Evolutionary conservation across 1,284 basidiomycete genomes (phyloP).

Genomic region (Cutaneotrichosporon spelunceum): DNA sequence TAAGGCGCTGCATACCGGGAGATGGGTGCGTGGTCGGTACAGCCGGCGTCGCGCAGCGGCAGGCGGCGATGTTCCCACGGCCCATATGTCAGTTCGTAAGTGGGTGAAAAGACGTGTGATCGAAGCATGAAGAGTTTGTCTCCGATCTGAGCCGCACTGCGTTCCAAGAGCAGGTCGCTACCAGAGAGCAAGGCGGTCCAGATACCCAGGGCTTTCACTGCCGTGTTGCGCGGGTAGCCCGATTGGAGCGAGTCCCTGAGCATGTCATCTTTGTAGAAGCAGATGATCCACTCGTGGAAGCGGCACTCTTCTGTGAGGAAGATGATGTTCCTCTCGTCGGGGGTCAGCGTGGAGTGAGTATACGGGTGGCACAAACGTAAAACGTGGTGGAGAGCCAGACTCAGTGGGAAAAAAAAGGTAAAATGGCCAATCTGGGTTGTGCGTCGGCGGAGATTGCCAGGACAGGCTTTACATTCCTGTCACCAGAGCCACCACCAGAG

Average conservation of each 20-base stretch:
- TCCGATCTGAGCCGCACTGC: constrained; percentile 51
- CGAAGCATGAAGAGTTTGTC: constrained; percentile 56
- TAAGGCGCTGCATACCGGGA: constrained; percentile 35
- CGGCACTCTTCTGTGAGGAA: constrained; percentile 45
- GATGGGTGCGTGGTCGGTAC: constrained; percentile 27
- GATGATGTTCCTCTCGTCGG: constrained; percentile 49
- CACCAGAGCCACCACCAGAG: no score
- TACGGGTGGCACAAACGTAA: no score
- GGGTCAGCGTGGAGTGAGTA: no score
- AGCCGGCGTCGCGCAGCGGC: constrained; percentile 38
- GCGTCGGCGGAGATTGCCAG: no score
- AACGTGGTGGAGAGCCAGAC: no score
- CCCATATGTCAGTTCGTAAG: constrained; percentile 54
- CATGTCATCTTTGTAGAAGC: constrained; percentile 48
- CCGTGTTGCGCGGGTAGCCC: constrained; percentile 49
- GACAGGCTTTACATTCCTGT: no score
- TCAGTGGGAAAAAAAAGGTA: no score
- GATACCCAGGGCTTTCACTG: constrained; percentile 41
- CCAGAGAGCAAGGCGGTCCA: constrained; percentile 43
- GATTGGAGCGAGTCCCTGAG: constrained; percentile 48
- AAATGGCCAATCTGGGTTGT: no score
- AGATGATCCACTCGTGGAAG: constrained; percentile 40
- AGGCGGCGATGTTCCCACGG: constrained; percentile 52
- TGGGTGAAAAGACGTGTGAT: constrained; percentile 56
- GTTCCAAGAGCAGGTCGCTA: constrained; percentile 32